phyloP scores from a whole-genome alignment of 768 basidiomycete genomes.

The Hericium rajendrae region DNA sequence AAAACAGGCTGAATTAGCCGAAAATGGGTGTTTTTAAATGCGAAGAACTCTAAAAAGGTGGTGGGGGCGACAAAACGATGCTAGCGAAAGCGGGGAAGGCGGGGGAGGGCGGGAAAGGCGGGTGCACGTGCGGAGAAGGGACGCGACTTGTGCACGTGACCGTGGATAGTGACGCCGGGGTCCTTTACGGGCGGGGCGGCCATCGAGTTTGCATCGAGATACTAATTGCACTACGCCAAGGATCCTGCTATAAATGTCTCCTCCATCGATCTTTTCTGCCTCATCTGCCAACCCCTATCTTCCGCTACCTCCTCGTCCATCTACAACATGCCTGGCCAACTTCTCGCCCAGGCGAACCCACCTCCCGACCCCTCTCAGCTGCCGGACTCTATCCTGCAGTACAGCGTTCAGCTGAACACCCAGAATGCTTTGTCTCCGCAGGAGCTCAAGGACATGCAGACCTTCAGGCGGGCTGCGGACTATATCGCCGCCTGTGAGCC shows the following conservation, averaged over 20 bases:
- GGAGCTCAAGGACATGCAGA: conserved; percentile 41
- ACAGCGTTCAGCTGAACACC: conserved; percentile 37
- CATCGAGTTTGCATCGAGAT: not conserved
- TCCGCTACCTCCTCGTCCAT: not conserved
- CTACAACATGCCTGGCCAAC: conserved; percentile 46
- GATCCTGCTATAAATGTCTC: not conserved
- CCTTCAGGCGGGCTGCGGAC: conserved; percentile 53
- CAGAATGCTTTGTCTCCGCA: conserved; percentile 36
- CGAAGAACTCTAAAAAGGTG: too few species aligned
- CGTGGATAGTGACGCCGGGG: not conserved
- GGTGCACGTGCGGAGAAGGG: not conserved
- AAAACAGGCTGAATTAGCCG: too few species aligned
- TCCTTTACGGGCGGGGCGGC: not conserved
- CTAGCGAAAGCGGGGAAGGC: not conserved
- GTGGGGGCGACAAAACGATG: not conserved
- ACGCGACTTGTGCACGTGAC: not conserved
- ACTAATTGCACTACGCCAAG: too few species aligned
- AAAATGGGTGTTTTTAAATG: too few species aligned
- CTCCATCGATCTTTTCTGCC: not conserved
- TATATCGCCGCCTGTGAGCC: conserved; percentile 60
- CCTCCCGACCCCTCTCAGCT: conserved; percentile 61
- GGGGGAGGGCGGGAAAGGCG: not conserved
- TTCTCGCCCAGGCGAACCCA: conserved; percentile 52
- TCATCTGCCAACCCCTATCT: not conserved
- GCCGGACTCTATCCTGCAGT: conserved; percentile 44